Conservation (phyloP, 139 green algal species). For the Microglena sp. region DNA sequence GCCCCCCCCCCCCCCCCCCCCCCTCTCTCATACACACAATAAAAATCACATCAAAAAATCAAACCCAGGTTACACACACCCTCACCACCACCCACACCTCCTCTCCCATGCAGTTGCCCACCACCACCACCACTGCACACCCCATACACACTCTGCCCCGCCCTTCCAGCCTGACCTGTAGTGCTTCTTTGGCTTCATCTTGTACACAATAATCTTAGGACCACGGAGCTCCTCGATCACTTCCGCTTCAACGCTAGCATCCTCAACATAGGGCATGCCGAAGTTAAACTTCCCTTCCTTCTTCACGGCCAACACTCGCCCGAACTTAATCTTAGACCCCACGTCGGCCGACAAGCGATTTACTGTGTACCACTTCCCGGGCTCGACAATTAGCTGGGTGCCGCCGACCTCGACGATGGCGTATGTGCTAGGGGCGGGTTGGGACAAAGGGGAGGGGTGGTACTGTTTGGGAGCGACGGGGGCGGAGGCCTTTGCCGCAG, state of each 20-base stretch:
- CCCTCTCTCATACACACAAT: too few species aligned
- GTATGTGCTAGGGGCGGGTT: constrained; percentile 52
- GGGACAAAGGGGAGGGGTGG: constrained; percentile 30
- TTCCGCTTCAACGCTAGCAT: constrained; percentile 73
- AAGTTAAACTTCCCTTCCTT: constrained; percentile 64
- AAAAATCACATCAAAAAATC: background rate
- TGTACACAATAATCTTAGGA: constrained; percentile 85
- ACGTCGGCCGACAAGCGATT: constrained; percentile 78
- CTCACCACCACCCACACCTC: too few species aligned
- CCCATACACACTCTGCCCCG: constrained; percentile 21
- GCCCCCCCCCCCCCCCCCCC: too few species aligned
- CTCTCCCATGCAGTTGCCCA: background rate
- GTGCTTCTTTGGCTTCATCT: constrained; percentile 93
- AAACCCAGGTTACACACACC: background rate
- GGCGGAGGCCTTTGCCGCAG: too few species aligned
- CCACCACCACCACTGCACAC: background rate
- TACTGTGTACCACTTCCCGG: constrained; percentile 83
- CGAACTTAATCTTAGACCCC: constrained; percentile 74
- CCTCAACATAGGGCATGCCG: constrained; percentile 78
- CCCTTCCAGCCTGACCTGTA: too few species aligned
- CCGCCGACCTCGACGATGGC: constrained; percentile 84
- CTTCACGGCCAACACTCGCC: constrained; percentile 82
- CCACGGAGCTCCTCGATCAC: constrained; percentile 83
- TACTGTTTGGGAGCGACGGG: constrained; percentile 7
- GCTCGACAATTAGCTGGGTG: constrained; percentile 84